These are phyloP conservation scores for Perilla frutescens DNA, from an alignment of 257 asterid species.

Conservation along the genomic window DNA sequence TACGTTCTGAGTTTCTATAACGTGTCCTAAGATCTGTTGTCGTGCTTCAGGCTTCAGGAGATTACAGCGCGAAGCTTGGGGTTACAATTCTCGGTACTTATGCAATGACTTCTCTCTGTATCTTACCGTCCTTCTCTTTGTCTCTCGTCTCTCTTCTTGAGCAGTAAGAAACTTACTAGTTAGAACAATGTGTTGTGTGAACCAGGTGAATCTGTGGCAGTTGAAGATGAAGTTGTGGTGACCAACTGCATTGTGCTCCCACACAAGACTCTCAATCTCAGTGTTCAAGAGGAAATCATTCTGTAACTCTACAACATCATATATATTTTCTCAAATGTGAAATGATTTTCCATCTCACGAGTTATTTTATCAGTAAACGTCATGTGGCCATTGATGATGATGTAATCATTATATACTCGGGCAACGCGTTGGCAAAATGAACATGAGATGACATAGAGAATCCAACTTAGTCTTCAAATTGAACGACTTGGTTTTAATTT, in stretches of 20 bases:
- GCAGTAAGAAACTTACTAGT: constrained; percentile 10
- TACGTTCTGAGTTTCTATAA: too few species aligned
- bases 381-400: background rate
- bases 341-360: background rate
- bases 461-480: too few species aligned
- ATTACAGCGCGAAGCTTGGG: constrained; percentile 77
- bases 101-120: background rate
- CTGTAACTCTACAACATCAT: constrained; percentile 39
- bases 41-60: constrained; percentile 74
- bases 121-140: background rate
- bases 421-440: too few species aligned
- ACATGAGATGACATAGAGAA: too few species aligned
- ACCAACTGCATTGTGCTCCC: constrained; percentile 84
- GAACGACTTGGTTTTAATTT: too few species aligned
- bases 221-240: constrained; percentile 89
- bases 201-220: constrained; percentile 82
- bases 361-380: background rate
- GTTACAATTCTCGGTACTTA: constrained; percentile 75
- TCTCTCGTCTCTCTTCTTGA: background rate
- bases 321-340: background rate
- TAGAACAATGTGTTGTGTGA: background rate
- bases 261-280: constrained; percentile 77
- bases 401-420: too few species aligned
- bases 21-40: background rate
- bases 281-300: constrained; percentile 88